Evolutionary conservation across 23 red algal species (phyloP).

Genomic region (Gracilaria caudata): DNA sequence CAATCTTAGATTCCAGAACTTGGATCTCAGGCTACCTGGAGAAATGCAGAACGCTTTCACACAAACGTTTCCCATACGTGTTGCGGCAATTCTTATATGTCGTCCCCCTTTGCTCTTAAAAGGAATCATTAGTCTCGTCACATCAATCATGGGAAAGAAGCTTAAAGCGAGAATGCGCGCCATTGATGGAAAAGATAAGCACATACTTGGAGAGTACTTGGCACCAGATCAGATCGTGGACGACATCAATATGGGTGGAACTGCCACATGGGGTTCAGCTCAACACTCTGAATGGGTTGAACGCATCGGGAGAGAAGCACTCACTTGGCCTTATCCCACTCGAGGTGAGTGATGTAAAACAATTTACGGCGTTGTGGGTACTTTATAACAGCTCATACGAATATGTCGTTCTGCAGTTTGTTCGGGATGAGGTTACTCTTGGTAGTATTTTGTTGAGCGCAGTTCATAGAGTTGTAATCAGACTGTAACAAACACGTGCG

Average conservation of each 20-base stretch:
- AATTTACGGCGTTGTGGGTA: no score
- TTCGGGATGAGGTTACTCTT: no score
- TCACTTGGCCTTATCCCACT: conserved; percentile 12
- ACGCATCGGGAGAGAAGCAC: background rate
- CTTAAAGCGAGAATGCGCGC: conserved; percentile 20
- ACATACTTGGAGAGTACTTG: conserved; percentile 24
- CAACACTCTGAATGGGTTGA: conserved; percentile 42
- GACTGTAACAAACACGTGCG: no score
- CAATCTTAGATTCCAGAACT: conserved; percentile 28
- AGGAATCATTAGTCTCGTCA: conserved; percentile 14
- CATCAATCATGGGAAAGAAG: conserved; percentile 29
- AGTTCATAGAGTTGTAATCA: no score
- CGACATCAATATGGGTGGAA: conserved; percentile 35
- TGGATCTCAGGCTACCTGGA: conserved; percentile 23
- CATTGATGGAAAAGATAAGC: conserved; percentile 13
- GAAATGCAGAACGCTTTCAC: conserved; percentile 37
- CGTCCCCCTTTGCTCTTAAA: conserved; percentile 34
- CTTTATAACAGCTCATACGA: no score
- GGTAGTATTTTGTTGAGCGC: no score
- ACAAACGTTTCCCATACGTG: conserved; percentile 36
- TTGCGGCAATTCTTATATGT: conserved; percentile 39
- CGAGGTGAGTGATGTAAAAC: background rate
- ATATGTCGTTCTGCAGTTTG: no score
- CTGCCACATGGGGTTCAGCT: conserved; percentile 16
- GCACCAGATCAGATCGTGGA: conserved; percentile 29